Evolutionary conservation across 1,139 yeast genomes (phyloP), one percentile per base, ranked within the genome.

Genomic region (Pichia sp.): DNA sequence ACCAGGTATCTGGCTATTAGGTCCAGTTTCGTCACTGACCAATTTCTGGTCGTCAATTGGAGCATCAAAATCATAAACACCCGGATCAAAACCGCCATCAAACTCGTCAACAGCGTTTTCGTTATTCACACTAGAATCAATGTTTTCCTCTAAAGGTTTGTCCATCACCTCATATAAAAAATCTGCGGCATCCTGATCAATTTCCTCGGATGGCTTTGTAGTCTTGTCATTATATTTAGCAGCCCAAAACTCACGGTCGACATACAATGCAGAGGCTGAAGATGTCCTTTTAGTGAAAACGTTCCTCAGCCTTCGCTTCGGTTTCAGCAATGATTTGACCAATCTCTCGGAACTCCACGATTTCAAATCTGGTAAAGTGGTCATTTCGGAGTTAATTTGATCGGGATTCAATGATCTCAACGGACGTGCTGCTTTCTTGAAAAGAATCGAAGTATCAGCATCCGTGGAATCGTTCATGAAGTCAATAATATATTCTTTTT

Each of bases 161-260:
- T 54, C 53, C 52, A 51, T 54, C 2, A 60, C 69, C 8, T 62
- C 67, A 10, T 62, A 67, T 34, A 62, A 63, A 34, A 65, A 66
- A 32, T 60, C 67, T 13, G 65, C 67, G 4, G 59, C 66, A 16
- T 62, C 66, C 8, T 64, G 69, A 6, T 53, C 56, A 16, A 51
- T 44, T 6, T 52, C 54, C 16, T 52, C 49, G n/a, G 40, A 43
- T 19, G 44, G 46, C n/a, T 43, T 45, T 15, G 16, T 29, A 45
- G 74, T 76, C 44, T 74, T 72, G 53, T 77, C 73, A 52, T 77
- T 75, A 64, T 85, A 84, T 61, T 82, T 80, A 29, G 80, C 78
- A 0, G 95, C 95, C 85, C 92, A 89, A 66, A 78, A 87, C 50
- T 81, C 78, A 61, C 86, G 89, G 65, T 88, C 93, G 47, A 54